Evolutionary conservation across 164 flowering plant genomes (phyloP), one percentile per base, ranked within the genome.

Genomic region (Umbellularia californica): DNA sequence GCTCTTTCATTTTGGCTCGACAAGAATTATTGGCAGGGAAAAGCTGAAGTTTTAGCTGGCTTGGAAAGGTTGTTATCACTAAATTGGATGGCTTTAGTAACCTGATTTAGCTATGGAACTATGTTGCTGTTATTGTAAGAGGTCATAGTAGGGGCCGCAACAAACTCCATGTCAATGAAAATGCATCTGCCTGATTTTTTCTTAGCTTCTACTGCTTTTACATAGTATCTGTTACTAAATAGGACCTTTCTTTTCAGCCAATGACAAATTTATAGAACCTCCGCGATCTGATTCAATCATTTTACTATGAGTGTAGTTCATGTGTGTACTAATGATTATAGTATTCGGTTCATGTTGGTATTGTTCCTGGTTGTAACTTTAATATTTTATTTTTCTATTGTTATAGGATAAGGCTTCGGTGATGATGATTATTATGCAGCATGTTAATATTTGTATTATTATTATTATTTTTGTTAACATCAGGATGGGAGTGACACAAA

Each of bases 401-500:
- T 52, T 52, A 52, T 15, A 11, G 35, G 35, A 30, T 30, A 30
- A 30, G 35, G 35, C 35, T 30, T 30, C 5, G 47, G 47, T 41
- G 47, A 9, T 41, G 47, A 41, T 41, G 1, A 41, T 7, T 41
- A 23, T 23, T 65, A 13, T 65, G 68, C 27, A 65, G 14, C 68
- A 23, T 0, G 17, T 65, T 65, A 65, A 12, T 17, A 14, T 65
- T 28, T 65, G 27, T 6, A 24, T 25, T 23, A 41, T 35, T 35
- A 24, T 55, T 23, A 41, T 41, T 41, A n/a, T 55, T 67, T 67
- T 28, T 28, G 11, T 30, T 67, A 19, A 12, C 13, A 13, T 3
- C 17, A 28, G 19, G 50, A 67, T 67, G 69, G 69, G 69, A 17
- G 69, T 67, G 50, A n/a, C 69, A 27, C 69, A 71, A 70, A 82